Evolutionary conservation across 2,329 filamentous ascomycete species (phyloP).

Genomic region (Fusarium humuli): DNA sequence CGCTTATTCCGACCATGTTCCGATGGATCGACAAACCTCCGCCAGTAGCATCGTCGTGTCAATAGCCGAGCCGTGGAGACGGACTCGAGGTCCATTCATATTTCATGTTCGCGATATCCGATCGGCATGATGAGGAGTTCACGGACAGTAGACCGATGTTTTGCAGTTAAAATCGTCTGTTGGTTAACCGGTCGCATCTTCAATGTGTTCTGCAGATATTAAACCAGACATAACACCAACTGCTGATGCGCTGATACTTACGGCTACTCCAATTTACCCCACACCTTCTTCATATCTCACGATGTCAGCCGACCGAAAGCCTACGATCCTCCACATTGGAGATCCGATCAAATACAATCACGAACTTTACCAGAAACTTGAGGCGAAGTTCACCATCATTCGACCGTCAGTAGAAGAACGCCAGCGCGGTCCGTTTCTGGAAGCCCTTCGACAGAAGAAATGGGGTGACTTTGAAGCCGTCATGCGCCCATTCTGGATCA

Average conservation of each 20-base stretch:
- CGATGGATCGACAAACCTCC: neutral
- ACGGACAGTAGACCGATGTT: neutral
- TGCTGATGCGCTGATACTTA: neutral
- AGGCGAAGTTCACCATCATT: constrained; percentile 49
- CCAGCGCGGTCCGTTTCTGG: constrained; percentile 53
- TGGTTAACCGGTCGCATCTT: rapidly evolving
- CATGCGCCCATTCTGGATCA: constrained; percentile 72
- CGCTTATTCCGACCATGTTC: neutral
- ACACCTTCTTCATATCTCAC: neutral
- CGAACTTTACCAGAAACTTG: constrained; percentile 48
- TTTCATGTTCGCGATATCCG: neutral
- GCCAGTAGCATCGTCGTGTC: neutral
- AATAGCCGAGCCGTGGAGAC: neutral
- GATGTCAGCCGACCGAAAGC: constrained; percentile 28
- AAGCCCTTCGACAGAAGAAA: constrained; percentile 52
- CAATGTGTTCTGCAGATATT: neutral
- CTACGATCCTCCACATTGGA: constrained; percentile 50
- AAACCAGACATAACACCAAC: neutral
- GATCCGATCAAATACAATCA: constrained; percentile 49
- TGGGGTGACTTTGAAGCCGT: constrained; percentile 58
- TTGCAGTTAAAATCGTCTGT: neutral
- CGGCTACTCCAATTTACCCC: neutral
- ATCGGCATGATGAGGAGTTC: neutral
- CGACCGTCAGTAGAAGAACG: constrained; percentile 53
- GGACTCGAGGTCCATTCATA: neutral